Base-by-base conservation (phyloP, 2,329 filamentous ascomycete genomes). In the Pyrenophora teres region DNA sequence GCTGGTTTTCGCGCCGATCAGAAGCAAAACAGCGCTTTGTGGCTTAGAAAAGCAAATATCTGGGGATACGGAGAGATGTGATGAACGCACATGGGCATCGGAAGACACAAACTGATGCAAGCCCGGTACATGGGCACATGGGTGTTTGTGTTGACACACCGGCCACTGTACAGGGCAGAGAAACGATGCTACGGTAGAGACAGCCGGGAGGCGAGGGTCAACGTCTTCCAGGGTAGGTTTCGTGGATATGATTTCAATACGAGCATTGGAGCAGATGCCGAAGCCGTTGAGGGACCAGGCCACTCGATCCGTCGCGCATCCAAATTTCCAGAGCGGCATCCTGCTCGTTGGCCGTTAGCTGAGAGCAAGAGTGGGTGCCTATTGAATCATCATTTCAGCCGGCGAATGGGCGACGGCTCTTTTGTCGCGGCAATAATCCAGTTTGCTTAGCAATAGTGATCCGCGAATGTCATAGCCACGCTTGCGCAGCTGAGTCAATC, bases 51-150 rank as follows among this genome's bases (percentile, higher is more conserved):
- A 48, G 48, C 48, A 57, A 54, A 3, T 33, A 39, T 31, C 25
- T 30, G 49, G 41, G 41, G 46, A 33, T 40, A 45, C 46, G 48
- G 43, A 56, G 40, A 33, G 50, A 51, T 41, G 45, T 19, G 30
- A 45, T 39, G 39, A 49, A 48, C 44, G 50, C 40, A 46, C 38
- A 40, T 50, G 44, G 43, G 45, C 25, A 43, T 40, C 49, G 46
- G 45, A 53, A 51, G 50, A 52, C 52, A 53, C 46, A 52, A 55
- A 45, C 8, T 10, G 25, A 40, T 52, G 52, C 50, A 56, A 44
- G 45, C 40, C 47, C 41, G 39, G 55, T 52, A 38, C 39, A 45
- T 44, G 40, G 41, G 31, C 21, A 46, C 43, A 55, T 44, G 37
- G 48, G n/a, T 32, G 21, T 32, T 44, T 21, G 21, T 32, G 47